A percentile compares a stretch with the other conserved stretches of the same genome.
phyloP scores from a whole-genome alignment of 441 rosid genomes.

The Oxalis stricta region DNA sequence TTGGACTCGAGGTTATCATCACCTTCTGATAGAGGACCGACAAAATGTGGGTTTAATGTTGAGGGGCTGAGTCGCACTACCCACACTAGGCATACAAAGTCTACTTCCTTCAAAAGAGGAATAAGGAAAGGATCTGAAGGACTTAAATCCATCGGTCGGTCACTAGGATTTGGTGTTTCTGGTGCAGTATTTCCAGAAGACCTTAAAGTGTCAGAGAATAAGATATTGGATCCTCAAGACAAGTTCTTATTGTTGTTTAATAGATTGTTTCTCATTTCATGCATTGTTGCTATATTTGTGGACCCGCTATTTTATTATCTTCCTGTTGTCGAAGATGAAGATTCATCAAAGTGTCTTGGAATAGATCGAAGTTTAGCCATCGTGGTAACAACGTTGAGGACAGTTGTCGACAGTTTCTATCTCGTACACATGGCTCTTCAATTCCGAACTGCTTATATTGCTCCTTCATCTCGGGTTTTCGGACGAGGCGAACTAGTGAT shows the following conservation, averaged over 20 bases:
- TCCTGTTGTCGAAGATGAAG: conserved; percentile 50
- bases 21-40: conserved; percentile 43
- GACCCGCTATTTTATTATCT: conserved; percentile 92
- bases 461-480: conserved; percentile 91
- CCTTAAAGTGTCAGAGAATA: conserved; percentile 75
- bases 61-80: conserved; percentile 45
- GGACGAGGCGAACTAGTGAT: conserved; percentile 98
- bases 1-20: conserved; percentile 75
- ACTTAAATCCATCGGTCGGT: conserved; percentile 80
- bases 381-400: conserved; percentile 60
- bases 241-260: conserved; percentile 74
- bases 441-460: conserved; percentile 91
- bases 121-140: conserved; percentile 86
- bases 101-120: conserved; percentile 72
- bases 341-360: conserved; percentile 39
- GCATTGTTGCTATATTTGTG: conserved; percentile 76
- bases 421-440: conserved; percentile 80
- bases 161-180: conserved; percentile 81
- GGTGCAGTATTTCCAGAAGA: conserved; percentile 94
- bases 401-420: conserved; percentile 65
- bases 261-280: conserved; percentile 59
- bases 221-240: conserved; percentile 90
- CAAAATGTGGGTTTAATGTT: conserved; percentile 50
- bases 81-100: conserved; percentile 30
- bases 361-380: conserved; percentile 66